Evolutionary conservation across 768 basidiomycete species (phyloP).

Genomic region (Hygrophoropsis aurantiaca): DNA sequence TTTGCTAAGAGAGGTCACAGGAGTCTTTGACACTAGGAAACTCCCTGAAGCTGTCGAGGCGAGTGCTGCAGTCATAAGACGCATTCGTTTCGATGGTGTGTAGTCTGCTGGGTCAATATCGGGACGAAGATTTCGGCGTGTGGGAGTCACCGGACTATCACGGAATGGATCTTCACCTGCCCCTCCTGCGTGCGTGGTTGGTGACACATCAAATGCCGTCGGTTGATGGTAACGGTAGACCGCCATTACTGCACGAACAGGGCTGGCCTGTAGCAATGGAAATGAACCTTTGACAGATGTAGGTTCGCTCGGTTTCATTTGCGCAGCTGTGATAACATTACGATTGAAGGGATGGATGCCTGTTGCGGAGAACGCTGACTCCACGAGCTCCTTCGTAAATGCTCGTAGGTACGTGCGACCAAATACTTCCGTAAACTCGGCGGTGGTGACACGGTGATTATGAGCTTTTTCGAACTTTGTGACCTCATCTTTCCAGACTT

Average conservation of each 20-base stretch:
- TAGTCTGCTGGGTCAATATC: constrained; percentile 14
- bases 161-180: not conserved
- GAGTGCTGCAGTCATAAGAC: constrained; percentile 13
- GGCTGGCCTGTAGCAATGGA: constrained; percentile 20
- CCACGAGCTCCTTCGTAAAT: constrained; percentile 26
- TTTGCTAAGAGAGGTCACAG: constrained; percentile 5
- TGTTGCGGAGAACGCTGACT: constrained; percentile 30
- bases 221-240: constrained; percentile 1
- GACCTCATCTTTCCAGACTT: constrained; percentile 12
- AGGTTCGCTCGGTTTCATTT: constrained; percentile 27
- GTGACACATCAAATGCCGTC: constrained; percentile 5
- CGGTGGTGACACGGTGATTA: constrained; percentile 19
- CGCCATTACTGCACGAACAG: constrained; percentile 3
- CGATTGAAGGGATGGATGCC: constrained; percentile 30
- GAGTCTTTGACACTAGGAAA: constrained; percentile 19
- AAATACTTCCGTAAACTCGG: constrained; percentile 28
- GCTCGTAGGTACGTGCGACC: constrained; percentile 21
- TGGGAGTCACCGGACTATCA: not conserved
- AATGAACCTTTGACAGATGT: constrained; percentile 26
- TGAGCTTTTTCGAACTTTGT: constrained; percentile 10
- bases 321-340: constrained; percentile 20
- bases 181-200: not conserved
- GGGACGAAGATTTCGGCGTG: constrained; percentile 4
- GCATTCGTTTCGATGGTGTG: constrained; percentile 22
- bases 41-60: constrained; percentile 19